Evolutionary conservation across 1,139 yeast species (phyloP), one percentile per base, ranked within the genome.

Genomic region (Hemisphaericaspora lyxosophila): DNA sequence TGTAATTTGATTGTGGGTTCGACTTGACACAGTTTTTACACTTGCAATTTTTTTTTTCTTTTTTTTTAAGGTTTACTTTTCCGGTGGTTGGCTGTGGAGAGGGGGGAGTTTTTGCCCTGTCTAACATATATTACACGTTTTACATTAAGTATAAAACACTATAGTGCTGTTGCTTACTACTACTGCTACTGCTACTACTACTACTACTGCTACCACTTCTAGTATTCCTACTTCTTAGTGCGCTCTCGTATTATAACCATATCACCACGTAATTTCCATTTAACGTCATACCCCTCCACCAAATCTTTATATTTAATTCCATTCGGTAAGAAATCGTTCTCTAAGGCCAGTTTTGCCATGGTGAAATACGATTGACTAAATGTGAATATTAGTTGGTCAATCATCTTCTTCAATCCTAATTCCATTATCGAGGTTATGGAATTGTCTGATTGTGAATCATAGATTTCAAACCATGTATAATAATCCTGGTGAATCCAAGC

Each of bases 401-500:
- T 38, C 54, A 75, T 64, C 6, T 34, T 37, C 1, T 50, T 39
- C 2, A 62, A 44, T 0, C 81, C 81, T 45, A 65, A 60, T 18
- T 57, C 48, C 80, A 77, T 75, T 8, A 76, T 50, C 3, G 60
- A 9, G 11, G 14, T 23, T 8, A 31, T 22, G 17, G 25, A 31
- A 14, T 22, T 31, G 15, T 31, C 34, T 6, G 20, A 15, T 22
- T 31, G 34, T 11, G 18, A 22, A 5, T 15, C 26, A 44, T 60
- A 73, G 0, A 62, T 36, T 13, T 44, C 49, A 8, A 65, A 48
- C 84, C 84, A 78, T 5, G 42, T 48, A 29, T 54, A 43, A 48
- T 65, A 75, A 45, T 78, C 75, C 28, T 51, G 47, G 5, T 43
- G 53, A 17, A 67, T 50, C 72, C 75, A 74, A 9, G 71, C 49